Evolutionary conservation across 2,329 filamentous ascomycete genomes (phyloP), one percentile per base, ranked within the genome.

Genomic region (Annulohypoxylon truncatum): DNA sequence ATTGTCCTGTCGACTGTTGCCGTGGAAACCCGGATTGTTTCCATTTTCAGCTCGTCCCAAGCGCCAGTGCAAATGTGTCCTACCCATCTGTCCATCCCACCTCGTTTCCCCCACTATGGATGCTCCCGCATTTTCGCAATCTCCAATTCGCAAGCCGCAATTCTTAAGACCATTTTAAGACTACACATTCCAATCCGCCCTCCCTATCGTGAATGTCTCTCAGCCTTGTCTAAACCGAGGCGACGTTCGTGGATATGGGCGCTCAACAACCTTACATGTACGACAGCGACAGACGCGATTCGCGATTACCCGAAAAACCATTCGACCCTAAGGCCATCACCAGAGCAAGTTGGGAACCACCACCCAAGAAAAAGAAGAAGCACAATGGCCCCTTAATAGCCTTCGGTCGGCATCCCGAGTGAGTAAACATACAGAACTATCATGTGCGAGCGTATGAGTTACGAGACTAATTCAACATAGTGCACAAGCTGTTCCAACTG

Each of bases 351-450:
- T 92, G 88, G 83, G 82, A 88, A 74, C 86, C 88, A 10, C 87
- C 87, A 57, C 82, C 87, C 40, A 83, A 80, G 24, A 89, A 85
- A 74, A 84, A 87, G 42, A 90, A 91, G 83, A 91, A 91, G 83
- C 86, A 84, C 46, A 84, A 92, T 56, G 94, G 93, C 0, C 94
- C 93, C 10, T 81, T 96, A 69, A 81, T 97, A 68, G 87, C 91
- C 64, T 91, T 97, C 83, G 96, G 96, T 78, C 86, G 87, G 62
- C 94, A 97, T 78, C 94, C 94, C 1, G 94, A 97, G 90, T 93
- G 85, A 75, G 89, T 81, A 22, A 29, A 18, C 33, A 35, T 9
- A 10, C 29, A 28, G 18, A 35, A 22, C 15, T 33, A 29, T 56
- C 26, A 55, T 44, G 56, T 35, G 44, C 38, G 29, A 26, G 28